Evolutionary conservation across 106 monocot genomes (phyloP), one percentile per base, ranked within the genome.

Genomic region (Iris macrosiphon): DNA sequence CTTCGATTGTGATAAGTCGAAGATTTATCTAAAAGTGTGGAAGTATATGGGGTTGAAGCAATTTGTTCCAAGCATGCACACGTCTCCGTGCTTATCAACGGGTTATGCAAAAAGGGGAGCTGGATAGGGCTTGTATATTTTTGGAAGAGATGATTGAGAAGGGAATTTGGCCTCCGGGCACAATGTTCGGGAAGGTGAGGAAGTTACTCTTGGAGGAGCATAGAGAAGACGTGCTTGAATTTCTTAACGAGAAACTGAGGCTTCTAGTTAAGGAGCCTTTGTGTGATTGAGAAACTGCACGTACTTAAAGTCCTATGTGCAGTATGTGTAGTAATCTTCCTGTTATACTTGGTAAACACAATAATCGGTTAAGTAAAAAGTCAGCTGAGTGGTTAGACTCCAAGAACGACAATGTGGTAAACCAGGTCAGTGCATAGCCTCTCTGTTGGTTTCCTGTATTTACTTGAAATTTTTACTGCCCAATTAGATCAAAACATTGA

Each of bases 141-240:
- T n/a, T 98, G 22, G 98, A 98, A 55, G 90, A 98, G 67, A 98
- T 98, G 98, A 75, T 98, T 40, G 98, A 91, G 44, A 90, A 87
- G 69, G 98, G 98, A 0, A 91, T 98, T 40, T 72, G 72, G 26
- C 98, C 98, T 2, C 70, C 86, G 0, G 90, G 90, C 1, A 75
- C 75, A 15, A 98, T 87, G 45, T 91, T 91, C 63, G 90, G 98
- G 40, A 90, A 68, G 72, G 16, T 98, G n/a, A 87, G 75, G 45
- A 74, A 91, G 14, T 66, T 98, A 26, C 74, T 98, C 53, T 64
- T 98, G 64, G 83, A 91, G 56, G 78, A 90, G 62, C 61, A 70
- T 18, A 77, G 98, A 49, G 75, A 87, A 55, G 96, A 98, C 64
- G 77, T 91, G 11, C 77, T 98, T 31, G 55, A 84, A 28, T 91